A percentile compares a stretch with the other conserved stretches of the same genome.
Evolutionary conservation across 164 flowering plant genomes (phyloP).

Genomic region (Magnolia officinalis): DNA sequence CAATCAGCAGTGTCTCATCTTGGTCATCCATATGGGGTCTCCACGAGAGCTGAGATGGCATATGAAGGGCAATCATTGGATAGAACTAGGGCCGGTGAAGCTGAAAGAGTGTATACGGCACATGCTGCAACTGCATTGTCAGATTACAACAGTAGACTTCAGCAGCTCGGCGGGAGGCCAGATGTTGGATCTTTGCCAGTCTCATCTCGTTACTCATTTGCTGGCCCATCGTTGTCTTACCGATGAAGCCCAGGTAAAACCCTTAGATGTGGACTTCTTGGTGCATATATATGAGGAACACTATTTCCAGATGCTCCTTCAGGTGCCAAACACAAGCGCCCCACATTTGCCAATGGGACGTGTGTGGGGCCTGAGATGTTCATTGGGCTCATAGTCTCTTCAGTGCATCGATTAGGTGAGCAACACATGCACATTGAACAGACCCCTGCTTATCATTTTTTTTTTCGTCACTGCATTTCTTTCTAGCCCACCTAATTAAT

Average conservation of each 20-base stretch:
- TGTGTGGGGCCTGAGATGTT: too few relatives aligned
- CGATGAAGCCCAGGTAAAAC: conserved; percentile 20
- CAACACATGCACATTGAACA: too few relatives aligned
- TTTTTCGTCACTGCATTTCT: too few relatives aligned
- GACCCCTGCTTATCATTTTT: too few relatives aligned
- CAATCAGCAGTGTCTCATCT: background rate
- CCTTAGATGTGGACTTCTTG: too few relatives aligned
- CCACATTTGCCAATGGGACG: too few relatives aligned
- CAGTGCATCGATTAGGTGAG: too few relatives aligned
- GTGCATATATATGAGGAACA: background rate
- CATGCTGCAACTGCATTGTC: conserved; percentile 28
- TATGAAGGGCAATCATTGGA: background rate
- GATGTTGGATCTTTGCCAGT: conserved; percentile 34
- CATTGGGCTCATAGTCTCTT: too few relatives aligned
- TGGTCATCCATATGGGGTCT: background rate
- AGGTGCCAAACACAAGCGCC: too few relatives aligned
- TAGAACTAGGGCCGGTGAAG: conserved; percentile 5
- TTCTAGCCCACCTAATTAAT: too few relatives aligned
- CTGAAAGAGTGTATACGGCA: conserved; percentile 9
- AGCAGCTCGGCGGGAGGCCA: conserved; percentile 15
- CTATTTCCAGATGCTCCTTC: too few relatives aligned
- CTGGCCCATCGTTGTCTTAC: conserved; percentile 37
- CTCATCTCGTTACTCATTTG: conserved; percentile 64
- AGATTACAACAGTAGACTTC: conserved; percentile 24
- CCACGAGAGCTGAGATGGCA: background rate